Conservation (phyloP, 176 grass and related monocot species). For the Aechmea fasciata region DNA sequence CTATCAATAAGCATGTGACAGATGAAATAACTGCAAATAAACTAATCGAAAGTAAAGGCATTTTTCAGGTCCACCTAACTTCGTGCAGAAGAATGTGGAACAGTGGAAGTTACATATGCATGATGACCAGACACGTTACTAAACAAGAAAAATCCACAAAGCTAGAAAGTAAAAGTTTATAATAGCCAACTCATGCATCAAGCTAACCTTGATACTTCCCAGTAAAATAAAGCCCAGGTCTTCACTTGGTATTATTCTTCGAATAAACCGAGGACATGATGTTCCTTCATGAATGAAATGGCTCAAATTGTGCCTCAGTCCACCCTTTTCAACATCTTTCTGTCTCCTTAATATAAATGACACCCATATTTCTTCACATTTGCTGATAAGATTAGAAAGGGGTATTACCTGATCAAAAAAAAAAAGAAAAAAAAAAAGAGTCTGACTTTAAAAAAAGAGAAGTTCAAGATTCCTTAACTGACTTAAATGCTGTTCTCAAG, state of each 20-base stretch:
- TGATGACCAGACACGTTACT: too few species aligned
- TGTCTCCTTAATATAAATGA: conserved; percentile 35
- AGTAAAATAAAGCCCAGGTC: conserved; percentile 62
- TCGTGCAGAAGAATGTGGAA: too few species aligned
- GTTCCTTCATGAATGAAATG: conserved; percentile 36
- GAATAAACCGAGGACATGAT: conserved; percentile 34
- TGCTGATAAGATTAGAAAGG: conserved; percentile 52
- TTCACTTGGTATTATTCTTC: conserved; percentile 60
- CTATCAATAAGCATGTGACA: too few species aligned
- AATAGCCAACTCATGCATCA: neutral
- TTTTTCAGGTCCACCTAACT: too few species aligned
- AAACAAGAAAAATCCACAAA: neutral
- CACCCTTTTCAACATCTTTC: conserved; percentile 28
- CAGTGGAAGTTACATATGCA: too few species aligned
- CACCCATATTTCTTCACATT: conserved; percentile 67
- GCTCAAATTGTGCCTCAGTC: conserved; percentile 10
- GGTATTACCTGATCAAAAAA: conserved; percentile 56
- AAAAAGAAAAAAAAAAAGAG: conserved; percentile 18
- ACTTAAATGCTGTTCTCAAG: conserved; percentile 14
- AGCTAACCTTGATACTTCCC: conserved; percentile 72
- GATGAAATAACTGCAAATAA: too few species aligned
- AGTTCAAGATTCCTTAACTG: conserved; percentile 8
- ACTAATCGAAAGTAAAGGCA: too few species aligned
- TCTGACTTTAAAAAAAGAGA: conserved; percentile 11
- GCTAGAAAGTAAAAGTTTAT: neutral